A percentile compares a stretch with the other conserved stretches of the same genome.
Evolutionary conservation across 176 grass and related monocot genomes (phyloP).

Genomic region (Hsuehochloa calcarea): DNA sequence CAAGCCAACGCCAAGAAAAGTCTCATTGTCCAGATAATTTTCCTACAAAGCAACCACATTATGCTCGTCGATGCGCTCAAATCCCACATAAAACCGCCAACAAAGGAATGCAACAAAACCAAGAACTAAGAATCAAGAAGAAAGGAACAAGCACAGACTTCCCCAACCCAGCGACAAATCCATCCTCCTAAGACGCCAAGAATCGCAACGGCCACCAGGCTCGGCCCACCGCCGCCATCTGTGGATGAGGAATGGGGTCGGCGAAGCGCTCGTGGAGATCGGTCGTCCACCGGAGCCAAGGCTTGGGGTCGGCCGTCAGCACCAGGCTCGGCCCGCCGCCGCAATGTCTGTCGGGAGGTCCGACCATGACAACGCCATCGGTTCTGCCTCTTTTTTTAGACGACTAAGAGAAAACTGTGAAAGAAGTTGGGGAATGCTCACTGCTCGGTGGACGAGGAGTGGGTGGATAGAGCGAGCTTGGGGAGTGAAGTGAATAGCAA

Average conservation of each 20-base stretch:
- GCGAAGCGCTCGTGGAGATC: conserved; percentile 81
- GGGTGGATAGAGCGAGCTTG: too few relatives aligned
- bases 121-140: not conserved
- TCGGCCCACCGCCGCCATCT: too few relatives aligned
- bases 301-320: conserved; percentile 69
- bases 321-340: conserved; percentile 42
- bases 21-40: not conserved
- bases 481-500: too few relatives aligned
- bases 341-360: not conserved
- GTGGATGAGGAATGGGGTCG: too few relatives aligned
- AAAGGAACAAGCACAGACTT: too few relatives aligned
- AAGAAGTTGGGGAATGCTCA: too few relatives aligned
- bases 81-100: not conserved
- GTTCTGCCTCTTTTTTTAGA: too few relatives aligned
- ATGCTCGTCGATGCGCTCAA: not conserved
- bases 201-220: conserved; percentile 14
- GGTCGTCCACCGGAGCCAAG: conserved; percentile 63
- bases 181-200: not conserved
- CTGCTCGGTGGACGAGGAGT: too few relatives aligned
- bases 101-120: not conserved
- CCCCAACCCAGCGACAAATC: not conserved
- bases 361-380: too few relatives aligned
- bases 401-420: too few relatives aligned
- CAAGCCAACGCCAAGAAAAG: not conserved
- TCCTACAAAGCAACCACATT: not conserved